These are phyloP conservation scores for Stagonosporopsis cucurbitacearum DNA, from an alignment of 2,329 filamentous ascomycete species.

Conservation along the genomic window DNA sequence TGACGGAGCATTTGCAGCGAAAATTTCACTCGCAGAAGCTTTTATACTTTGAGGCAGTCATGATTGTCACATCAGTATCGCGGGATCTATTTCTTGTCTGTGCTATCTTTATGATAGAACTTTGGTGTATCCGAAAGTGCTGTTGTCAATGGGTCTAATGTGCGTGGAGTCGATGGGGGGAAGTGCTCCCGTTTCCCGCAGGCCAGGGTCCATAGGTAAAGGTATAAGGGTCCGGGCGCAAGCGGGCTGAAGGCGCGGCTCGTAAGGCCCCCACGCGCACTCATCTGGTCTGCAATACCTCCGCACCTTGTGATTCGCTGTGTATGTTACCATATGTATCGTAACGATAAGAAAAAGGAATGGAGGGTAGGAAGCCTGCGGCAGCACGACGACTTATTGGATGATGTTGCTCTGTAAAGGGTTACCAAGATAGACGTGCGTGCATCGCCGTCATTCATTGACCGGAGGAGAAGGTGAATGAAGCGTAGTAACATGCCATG, in stretches of 20 bases:
- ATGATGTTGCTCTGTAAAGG: conserved; percentile 2
- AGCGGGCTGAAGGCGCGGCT: neutral
- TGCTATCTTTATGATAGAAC: neutral
- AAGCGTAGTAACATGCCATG: conserved; percentile 20
- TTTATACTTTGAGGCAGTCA: neutral
- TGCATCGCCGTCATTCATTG: conserved; percentile 4
- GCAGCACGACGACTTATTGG: neutral
- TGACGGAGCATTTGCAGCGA: neutral
- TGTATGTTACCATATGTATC: neutral
- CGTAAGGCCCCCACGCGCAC: conserved; percentile 2
- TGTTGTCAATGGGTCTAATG: neutral
- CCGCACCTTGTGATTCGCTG: conserved; percentile 10
- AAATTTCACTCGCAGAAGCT: neutral
- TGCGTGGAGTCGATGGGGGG: conserved; percentile 6
- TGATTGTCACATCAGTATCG: neutral
- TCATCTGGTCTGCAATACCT: neutral
- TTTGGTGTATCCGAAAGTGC: neutral
- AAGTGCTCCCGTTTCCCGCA: conserved; percentile 18
- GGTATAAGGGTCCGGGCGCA: neutral
- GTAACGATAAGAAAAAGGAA: neutral
- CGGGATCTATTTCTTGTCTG: neutral
- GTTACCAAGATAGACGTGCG: conserved; percentile 1
- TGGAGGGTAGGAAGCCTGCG: neutral
- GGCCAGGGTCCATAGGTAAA: conserved; percentile 11
- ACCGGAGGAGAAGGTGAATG: conserved; percentile 1